Base-by-base conservation (phyloP, 2,329 filamentous ascomycete genomes). In the Colletotrichum gigasporum region DNA sequence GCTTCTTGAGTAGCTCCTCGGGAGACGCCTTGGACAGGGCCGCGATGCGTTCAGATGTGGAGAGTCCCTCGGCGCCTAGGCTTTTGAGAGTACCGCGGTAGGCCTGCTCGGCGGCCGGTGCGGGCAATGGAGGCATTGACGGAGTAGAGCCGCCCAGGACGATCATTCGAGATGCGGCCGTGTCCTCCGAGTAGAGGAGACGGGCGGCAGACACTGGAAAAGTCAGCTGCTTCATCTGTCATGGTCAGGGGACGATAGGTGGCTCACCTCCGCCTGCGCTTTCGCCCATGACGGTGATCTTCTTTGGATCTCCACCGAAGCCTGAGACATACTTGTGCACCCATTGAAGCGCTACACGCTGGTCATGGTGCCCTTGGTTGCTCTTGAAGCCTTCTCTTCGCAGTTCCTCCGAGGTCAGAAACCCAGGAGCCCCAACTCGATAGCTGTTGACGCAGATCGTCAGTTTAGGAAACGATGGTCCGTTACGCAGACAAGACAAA, bases 371-470 rank as follows among this genome's bases (percentile, higher is more conserved):
- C 0, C 78, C 79, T 64, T 80, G 80, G 66, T 84, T 84, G 1
- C 78, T 70, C 22, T 76, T 77, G 54, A 78, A 80, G 0, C 80
- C 82, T 4, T 78, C 78, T 20, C 78, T 72, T 4, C 78, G 75
- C 16, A 86, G 71, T 50, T 83, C 83, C 44, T 78, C 70, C 0
- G 83, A 85, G 3, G 82, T 83, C 53, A 85, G 63, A 62, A 84
- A 83, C 2, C 83, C 80, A 10, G 78, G 73, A 5, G 73, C 71
- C 5, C 76, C 76, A 3, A 83, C 63, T 28, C 82, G 83, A 70
- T 87, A 87, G 62, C 80, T 82, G 28, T 18, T 24, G 7, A 4
- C 2, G 9, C 4, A 34, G 50, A n/a, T 55, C 14, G 10, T 58
- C 9, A 24, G 16, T 26, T 9, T 8, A 14, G 41, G 8, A 5